Conservation (phyloP, 495 filamentous ascomycete genomes). For the Polyplosphaeria fusca region DNA sequence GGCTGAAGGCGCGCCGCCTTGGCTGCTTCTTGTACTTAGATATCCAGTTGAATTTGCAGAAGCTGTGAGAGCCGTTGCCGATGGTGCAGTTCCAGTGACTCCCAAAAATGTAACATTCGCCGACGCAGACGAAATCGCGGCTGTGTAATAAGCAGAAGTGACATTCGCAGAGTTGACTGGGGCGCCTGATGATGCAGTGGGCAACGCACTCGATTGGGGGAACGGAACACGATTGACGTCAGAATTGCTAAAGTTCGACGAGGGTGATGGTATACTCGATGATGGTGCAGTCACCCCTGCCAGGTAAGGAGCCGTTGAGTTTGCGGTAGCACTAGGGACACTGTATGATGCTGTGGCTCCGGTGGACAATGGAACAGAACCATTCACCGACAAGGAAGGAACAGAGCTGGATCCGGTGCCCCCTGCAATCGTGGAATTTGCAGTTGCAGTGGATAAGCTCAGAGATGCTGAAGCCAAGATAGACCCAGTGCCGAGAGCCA, state of each 20-base stretch:
- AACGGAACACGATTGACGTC: not conserved
- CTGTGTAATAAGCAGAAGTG: not conserved
- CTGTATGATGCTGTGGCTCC: not conserved
- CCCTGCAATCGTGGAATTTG: not conserved
- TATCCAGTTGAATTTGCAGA: conserved; percentile 5
- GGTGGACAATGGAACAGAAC: not conserved
- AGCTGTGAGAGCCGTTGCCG: too few relatives aligned
- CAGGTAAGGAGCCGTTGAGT: not conserved
- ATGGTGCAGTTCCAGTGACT: too few relatives aligned
- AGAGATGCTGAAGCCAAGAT: not conserved
- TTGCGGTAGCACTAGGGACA: not conserved
- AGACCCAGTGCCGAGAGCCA: not conserved
- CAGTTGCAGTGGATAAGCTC: not conserved
- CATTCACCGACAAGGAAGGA: not conserved
- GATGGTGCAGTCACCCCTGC: too few relatives aligned
- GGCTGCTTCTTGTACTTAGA: not conserved
- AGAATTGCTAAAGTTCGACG: not conserved
- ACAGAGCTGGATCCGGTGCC: conserved; percentile 9
- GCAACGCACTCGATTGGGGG: not conserved
- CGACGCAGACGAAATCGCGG: too few relatives aligned
- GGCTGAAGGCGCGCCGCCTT: not conserved
- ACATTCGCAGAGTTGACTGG: not conserved
- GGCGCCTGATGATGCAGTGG: too few relatives aligned
- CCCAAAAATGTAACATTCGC: too few relatives aligned
- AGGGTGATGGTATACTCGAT: too few relatives aligned